These are phyloP conservation scores for Phytophthora sojae DNA, from an alignment of 352 stramenopile species.

Conservation along the genomic window DNA sequence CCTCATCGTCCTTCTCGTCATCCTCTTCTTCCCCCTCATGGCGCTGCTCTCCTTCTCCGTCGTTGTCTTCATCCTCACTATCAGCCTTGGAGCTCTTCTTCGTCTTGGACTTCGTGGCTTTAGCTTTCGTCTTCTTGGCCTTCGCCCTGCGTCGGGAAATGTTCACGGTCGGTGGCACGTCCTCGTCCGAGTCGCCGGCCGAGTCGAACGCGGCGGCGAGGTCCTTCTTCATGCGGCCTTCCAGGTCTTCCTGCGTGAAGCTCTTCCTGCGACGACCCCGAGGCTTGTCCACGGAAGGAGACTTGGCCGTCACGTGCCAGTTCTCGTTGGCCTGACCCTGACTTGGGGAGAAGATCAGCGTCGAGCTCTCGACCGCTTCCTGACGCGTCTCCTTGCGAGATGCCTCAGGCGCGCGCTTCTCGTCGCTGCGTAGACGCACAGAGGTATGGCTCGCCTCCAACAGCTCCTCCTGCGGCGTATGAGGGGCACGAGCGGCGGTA, in stretches of 20 bases:
- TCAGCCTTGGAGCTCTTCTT: constrained; percentile 9
- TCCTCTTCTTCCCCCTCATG: constrained; percentile 19
- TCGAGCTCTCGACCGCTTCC: constrained; percentile 23
- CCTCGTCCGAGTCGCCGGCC: constrained; percentile 36
- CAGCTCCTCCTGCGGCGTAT: constrained; percentile 44
- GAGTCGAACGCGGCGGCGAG: constrained; percentile 54
- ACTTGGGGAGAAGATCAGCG: constrained; percentile 69
- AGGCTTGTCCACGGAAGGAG: constrained; percentile 48
- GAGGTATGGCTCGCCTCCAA: constrained; percentile 50
- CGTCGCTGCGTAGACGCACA: constrained; percentile 44
- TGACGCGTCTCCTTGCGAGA: constrained; percentile 46
- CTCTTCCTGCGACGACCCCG: constrained; percentile 25
- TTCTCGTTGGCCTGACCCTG: constrained; percentile 36
- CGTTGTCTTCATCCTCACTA: constrained; percentile 15
- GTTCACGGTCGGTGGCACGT: constrained; percentile 24
- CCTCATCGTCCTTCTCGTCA: constrained; percentile 38
- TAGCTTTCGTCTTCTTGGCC: constrained; percentile 34
- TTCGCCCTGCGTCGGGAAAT: constrained; percentile 34
- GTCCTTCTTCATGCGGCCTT: constrained; percentile 72
- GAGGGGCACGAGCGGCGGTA: constrained; percentile 19
- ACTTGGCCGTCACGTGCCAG: constrained; percentile 73
- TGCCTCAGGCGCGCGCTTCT: constrained; percentile 46
- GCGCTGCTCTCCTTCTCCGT: neutral
- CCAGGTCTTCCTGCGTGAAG: constrained; percentile 66
- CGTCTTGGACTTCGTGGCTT: constrained; percentile 18